These are phyloP conservation scores for Fusarium paranaense DNA, from an alignment of 2,329 filamentous ascomycete genomes.

Conservation along the genomic window DNA sequence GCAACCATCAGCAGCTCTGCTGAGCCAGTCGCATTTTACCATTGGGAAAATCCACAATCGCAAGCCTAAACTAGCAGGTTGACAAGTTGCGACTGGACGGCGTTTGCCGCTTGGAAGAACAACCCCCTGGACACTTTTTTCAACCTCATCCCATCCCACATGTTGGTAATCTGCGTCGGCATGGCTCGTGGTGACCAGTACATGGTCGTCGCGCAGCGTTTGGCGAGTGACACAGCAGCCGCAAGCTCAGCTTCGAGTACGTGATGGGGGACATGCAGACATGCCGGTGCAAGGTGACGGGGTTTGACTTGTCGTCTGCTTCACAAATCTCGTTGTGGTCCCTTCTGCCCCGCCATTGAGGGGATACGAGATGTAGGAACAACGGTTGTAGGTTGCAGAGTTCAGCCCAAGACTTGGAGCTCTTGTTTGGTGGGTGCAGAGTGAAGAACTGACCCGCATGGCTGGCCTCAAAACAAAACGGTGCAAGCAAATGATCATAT, in stretches of 20 bases:
- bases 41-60: conserved; percentile 7
- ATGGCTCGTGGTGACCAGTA: not conserved
- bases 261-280: conserved; percentile 2
- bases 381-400: not conserved
- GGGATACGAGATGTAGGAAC: conserved; percentile 18
- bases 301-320: conserved; percentile 3
- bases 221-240: conserved; percentile 4
- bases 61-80: conserved; percentile 1
- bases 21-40: conserved; percentile 33
- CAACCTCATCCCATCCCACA: not conserved
- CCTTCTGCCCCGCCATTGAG: conserved; percentile 13
- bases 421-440: conserved; percentile 9
- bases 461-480: conserved; percentile 8
- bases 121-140: not conserved
- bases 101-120: not conserved
- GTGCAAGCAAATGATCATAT: not conserved
- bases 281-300: conserved; percentile 6
- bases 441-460: not conserved
- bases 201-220: not conserved
- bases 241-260: not conserved
- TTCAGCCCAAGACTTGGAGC: not conserved
- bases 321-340: conserved; percentile 14
- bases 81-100: not conserved
- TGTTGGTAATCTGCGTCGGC: conserved; percentile 2
- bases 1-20: conserved; percentile 33